phyloP scores from a whole-genome alignment of 805 yeast genomes.

The Hemisphaericaspora nanyangensis region DNA sequence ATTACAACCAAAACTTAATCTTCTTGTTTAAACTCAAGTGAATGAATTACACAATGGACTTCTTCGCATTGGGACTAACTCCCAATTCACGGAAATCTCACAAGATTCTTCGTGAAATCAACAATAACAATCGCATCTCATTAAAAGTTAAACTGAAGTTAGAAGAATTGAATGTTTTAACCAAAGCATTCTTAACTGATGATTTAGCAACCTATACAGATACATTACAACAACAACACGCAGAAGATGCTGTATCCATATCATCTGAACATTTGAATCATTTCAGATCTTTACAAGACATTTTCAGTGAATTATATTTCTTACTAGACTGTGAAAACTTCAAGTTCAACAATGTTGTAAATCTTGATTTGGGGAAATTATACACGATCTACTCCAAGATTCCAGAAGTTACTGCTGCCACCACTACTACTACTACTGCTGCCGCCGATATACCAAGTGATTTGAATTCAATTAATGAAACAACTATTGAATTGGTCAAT shows the following conservation, averaged over 20 bases:
- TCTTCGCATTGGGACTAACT: conserved; percentile 10
- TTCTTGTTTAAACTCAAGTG: too few species aligned
- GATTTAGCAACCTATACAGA: conserved; percentile 11
- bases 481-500: conserved; percentile 16
- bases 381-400: conserved; percentile 9
- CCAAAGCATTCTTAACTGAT: conserved; percentile 19
- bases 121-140: conserved; percentile 30
- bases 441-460: neutral
- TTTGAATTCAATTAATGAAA: conserved; percentile 1
- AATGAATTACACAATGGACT: conserved; percentile 17
- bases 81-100: conserved; percentile 4
- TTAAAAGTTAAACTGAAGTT: conserved; percentile 19
- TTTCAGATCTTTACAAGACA: conserved; percentile 12
- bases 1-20: too few species aligned
- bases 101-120: conserved; percentile 17
- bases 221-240: neutral
- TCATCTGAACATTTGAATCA: neutral
- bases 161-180: conserved; percentile 17
- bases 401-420: neutral
- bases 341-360: conserved; percentile 11
- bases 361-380: conserved; percentile 9
- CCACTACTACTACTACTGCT: neutral
- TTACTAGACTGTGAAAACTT: conserved; percentile 18
- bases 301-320: conserved; percentile 22
- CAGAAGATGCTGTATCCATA: conserved; percentile 1